Percentiles rank a stretch among this genome's conserved stretches.
Conservation (phyloP, 345 rosid genomes). For the Eucalyptus tenuipes region DNA sequence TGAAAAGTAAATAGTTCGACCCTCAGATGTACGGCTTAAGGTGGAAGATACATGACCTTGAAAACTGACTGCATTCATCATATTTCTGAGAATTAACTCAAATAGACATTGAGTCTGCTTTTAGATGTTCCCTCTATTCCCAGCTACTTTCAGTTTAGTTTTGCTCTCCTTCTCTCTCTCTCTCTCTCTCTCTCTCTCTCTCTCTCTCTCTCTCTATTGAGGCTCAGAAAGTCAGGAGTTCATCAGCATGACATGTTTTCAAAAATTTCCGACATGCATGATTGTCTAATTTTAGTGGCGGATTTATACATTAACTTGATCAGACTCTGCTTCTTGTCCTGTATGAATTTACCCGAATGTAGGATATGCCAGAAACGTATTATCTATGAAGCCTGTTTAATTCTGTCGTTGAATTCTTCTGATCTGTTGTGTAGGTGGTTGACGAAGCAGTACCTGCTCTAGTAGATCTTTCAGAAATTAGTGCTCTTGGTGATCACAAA, state of each 20-base stretch:
- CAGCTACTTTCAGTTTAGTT: not conserved
- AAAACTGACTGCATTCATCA: not conserved
- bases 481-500: slow-evolving; percentile 83
- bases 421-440: slow-evolving; percentile 26
- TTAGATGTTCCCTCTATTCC: not conserved
- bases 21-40: not conserved
- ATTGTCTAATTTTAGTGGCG: not conserved
- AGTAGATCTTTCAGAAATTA: slow-evolving; percentile 77
- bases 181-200: not conserved
- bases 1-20: not conserved
- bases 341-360: not conserved
- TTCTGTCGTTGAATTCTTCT: not conserved
- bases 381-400: not conserved
- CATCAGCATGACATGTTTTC: not conserved
- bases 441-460: slow-evolving; percentile 80
- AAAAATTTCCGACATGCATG: not conserved
- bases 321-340: not conserved
- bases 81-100: not conserved
- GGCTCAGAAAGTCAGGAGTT: not conserved
- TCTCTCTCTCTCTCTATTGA: not conserved
- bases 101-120: not conserved
- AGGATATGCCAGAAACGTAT: not conserved
- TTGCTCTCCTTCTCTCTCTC: not conserved
- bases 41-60: not conserved
- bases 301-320: not conserved